phyloP scores from a whole-genome alignment of 2,329 filamentous ascomycete species.

The Colletotrichum karsti region DNA sequence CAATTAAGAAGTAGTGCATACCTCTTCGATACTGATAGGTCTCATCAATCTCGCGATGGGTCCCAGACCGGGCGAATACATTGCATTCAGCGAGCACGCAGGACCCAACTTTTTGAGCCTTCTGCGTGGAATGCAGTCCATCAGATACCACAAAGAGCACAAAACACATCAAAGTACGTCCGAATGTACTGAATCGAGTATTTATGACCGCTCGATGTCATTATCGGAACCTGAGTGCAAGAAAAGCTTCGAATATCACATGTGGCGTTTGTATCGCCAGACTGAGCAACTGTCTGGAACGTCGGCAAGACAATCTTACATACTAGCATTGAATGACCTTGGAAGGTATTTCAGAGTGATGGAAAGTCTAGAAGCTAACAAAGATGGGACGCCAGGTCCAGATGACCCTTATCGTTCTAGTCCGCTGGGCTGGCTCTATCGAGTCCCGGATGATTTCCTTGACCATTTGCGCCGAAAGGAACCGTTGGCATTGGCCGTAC shows the following conservation, averaged over 20 bases:
- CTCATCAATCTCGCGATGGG: background rate
- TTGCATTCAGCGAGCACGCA: background rate
- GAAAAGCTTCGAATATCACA: no score
- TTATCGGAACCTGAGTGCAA: no score
- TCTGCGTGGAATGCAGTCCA: background rate
- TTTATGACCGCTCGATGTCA: no score
- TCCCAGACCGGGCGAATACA: background rate
- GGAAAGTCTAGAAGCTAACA: background rate
- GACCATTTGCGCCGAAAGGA: background rate
- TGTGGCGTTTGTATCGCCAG: background rate
- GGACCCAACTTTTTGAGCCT: background rate
- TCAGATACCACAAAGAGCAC: background rate
- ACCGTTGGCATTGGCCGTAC: background rate
- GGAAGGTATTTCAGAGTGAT: background rate
- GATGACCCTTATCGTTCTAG: background rate
- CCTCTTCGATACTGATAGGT: background rate
- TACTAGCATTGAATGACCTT: background rate
- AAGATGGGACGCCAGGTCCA: background rate
- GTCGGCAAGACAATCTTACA: background rate
- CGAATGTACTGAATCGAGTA: background rate
- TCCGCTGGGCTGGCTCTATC: background rate
- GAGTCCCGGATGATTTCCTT: background rate
- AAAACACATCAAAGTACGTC: background rate
- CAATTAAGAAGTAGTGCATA: background rate
- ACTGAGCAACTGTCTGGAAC: background rate